Evolutionary conservation across 371 early-diverging fungal species (phyloP), one percentile per base, ranked within the genome.

Genomic region (Cokeromyces recurvatus): DNA sequence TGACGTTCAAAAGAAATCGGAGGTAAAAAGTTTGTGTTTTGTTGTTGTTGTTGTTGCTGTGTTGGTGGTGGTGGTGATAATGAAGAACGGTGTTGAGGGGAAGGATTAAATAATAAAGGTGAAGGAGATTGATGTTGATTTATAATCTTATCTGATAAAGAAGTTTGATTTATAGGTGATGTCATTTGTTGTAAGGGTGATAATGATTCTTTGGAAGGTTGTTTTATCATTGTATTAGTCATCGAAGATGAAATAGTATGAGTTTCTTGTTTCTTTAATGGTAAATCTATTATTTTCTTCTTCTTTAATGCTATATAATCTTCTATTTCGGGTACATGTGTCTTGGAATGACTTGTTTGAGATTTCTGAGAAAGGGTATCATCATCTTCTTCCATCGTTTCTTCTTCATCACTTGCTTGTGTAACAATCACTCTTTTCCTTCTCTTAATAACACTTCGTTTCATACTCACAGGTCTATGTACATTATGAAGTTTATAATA

Each of bases 401-500:
- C 54, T 42, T 57, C 53, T 34, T 47, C 47, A 15, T 34, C 35
- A 44, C 48, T 47, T 12, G 44, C 45, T 38, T 60, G 53, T 17
- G 63, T 45, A 1, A 68, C 56, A 15, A 74, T 69, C n/a, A 84
- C 77, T 35, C 94, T 78, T 43, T 90, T 89, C 24, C 94, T 77
- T 31, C 92, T 79, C 62, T 91, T 91, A 62, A 93, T 93, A 12
- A 90, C 84, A 9, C 81, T 78, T 14, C 89, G 68, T 65, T 87
- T 90, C 88, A 93, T 87, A 35, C 82, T 85, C 2, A 86, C 79
- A 23, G 81, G 96, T 41, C 82, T 76, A 64, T 84, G 79, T 39
- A 81, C 73, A 56, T 82, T 79, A 64, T 95, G 94, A 15, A 90
- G 69, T 59, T 88, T 89, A 57, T 82, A 86, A 57, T 90, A 94